Base-by-base conservation (phyloP, 441 rosid genomes). In the Erodium texanum region DNA sequence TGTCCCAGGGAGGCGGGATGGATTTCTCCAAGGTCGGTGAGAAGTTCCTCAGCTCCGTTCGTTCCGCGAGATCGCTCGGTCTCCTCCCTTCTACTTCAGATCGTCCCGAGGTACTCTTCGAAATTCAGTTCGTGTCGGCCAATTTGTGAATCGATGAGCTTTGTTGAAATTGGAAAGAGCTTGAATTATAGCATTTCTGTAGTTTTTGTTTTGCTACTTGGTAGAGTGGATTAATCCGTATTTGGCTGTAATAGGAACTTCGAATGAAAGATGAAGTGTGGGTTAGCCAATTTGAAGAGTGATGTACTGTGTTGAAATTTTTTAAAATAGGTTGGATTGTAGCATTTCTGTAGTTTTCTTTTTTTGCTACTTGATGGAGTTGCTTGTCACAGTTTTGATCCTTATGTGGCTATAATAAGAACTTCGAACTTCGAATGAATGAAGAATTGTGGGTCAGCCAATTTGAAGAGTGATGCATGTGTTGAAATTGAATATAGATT, bases 1-100 rank as follows among this genome's bases (percentile, higher is more conserved):
- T 34, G 88, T 90, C 54, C 71, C 93, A 85, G 83, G 92, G 93
- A 90, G 82, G 83, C 45, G 92, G 86, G 24, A 94, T 91, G 99
- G 97, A 91, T 88, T 86, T 94, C 38, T 89, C 99, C 12, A 94
- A 85, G 68, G 89, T 94, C 11, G 94, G 99, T 23, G 96, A 89
- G 79, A 94, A 84, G 78, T 79, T 94, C 70, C 81, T 94, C 34
- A 94, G 96, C 76, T 94, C 99, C 64, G 97, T 93, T 8, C 90
- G 89, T 66, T 91, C 96, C 15, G 97, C 97, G 18, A 80, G 86
- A 75, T 89, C 96, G 11, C 88, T 94, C 63, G 96, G 94, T 45
- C 89, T 92, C 65, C 79, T 92, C 79, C 97, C 96, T 76, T 75
- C 86, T 24, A 64, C 83, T 62, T 77, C 97, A 8, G 90, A 92